Evolutionary conservation across 371 early-diverging fungal species (phyloP).

Genomic region (Apophysomyces sp.): DNA sequence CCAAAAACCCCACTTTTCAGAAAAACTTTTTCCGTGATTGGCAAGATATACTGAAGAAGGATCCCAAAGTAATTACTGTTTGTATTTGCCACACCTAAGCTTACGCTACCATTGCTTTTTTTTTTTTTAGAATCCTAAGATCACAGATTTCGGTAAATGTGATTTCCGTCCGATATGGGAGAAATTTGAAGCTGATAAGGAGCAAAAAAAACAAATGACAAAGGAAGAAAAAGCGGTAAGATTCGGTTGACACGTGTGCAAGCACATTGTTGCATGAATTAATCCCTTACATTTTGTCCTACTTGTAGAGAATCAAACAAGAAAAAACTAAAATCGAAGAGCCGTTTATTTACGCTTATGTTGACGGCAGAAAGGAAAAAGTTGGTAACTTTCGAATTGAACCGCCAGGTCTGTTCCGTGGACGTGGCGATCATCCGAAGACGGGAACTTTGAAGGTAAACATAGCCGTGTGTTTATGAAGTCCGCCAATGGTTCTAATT

Average conservation of each 20-base stretch:
- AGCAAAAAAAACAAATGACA: conserved; percentile 79
- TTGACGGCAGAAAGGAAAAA: conserved; percentile 95
- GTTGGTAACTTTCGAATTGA: conserved; percentile 97
- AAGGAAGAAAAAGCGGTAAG: conserved; percentile 87
- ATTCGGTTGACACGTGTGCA: neutral
- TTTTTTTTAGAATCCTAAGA: conserved; percentile 56
- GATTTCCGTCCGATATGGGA: conserved; percentile 89
- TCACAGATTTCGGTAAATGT: conserved; percentile 81
- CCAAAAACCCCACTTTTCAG: conserved; percentile 79
- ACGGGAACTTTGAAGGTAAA: conserved; percentile 87
- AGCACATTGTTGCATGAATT: conserved; percentile 1
- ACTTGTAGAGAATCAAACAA: conserved; percentile 59
- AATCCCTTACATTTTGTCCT: neutral
- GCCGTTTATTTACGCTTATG: conserved; percentile 67
- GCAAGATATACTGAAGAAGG: conserved; percentile 58
- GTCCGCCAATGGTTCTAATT: neutral
- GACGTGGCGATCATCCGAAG: conserved; percentile 96
- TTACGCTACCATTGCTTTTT: too few species aligned
- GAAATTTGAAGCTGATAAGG: conserved; percentile 75
- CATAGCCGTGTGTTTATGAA: neutral
- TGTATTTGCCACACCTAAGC: neutral
- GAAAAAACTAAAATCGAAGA: conserved; percentile 76
- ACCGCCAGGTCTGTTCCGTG: conserved; percentile 96
- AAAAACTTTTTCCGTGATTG: conserved; percentile 94
- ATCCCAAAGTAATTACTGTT: conserved; percentile 56